These are phyloP conservation scores for Aspergillus hortae DNA, from an alignment of 2,329 filamentous ascomycete genomes.

Conservation along the genomic window DNA sequence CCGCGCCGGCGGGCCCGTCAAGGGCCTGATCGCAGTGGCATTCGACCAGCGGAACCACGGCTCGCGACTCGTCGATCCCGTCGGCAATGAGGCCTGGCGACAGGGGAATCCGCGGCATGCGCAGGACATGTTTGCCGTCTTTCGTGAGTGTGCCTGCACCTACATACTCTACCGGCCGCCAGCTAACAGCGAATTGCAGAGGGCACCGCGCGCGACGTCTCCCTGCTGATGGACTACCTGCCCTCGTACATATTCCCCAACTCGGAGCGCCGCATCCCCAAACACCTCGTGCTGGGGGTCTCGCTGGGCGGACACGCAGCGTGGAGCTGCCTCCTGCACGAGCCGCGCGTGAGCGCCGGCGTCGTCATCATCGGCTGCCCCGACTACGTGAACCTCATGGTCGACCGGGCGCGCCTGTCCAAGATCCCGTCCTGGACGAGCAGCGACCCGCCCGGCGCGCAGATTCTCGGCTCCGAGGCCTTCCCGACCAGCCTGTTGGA, in stretches of 20 bases:
- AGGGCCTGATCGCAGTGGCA: slow-evolving; percentile 72
- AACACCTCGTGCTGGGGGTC: slow-evolving; percentile 75
- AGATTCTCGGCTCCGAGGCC: slow-evolving; percentile 72
- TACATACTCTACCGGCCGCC: not conserved
- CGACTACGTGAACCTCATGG: slow-evolving; percentile 79
- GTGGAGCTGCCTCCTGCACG: slow-evolving; percentile 78
- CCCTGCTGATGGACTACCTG: slow-evolving; percentile 71
- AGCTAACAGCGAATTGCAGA: slow-evolving; percentile 30
- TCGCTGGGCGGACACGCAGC: slow-evolving; percentile 83
- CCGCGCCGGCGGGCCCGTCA: slow-evolving; percentile 28
- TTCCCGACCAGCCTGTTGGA: slow-evolving; percentile 69
- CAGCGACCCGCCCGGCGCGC: slow-evolving; percentile 52
- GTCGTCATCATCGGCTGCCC: slow-evolving; percentile 84
- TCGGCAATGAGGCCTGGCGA: slow-evolving; percentile 75
- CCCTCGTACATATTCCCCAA: slow-evolving; percentile 68
- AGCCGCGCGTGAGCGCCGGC: slow-evolving; percentile 73
- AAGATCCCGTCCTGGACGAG: slow-evolving; percentile 61
- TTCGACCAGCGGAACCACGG: slow-evolving; percentile 97
- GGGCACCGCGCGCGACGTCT: slow-evolving; percentile 71
- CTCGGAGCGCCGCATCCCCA: slow-evolving; percentile 45
- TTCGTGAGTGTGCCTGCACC: slow-evolving; percentile 50
- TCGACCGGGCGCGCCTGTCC: slow-evolving; percentile 69
- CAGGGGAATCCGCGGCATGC: slow-evolving; percentile 77
- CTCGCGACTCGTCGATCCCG: slow-evolving; percentile 60
- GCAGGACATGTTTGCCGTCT: slow-evolving; percentile 83